Conservation (phyloP, 75 land plant genomes). For the Cupressus sempervirens region DNA sequence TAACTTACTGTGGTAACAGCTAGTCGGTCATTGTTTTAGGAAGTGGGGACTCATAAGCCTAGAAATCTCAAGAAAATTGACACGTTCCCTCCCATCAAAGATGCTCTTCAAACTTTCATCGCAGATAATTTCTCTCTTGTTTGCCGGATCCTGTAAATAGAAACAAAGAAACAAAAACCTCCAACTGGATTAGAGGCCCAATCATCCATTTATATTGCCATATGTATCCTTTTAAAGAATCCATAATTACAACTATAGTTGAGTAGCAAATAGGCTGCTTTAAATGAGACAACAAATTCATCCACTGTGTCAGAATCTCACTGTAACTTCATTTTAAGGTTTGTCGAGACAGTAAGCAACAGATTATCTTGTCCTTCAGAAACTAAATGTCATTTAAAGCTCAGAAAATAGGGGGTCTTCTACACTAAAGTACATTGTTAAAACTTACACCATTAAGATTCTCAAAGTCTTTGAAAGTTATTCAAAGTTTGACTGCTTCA, state of each 20-base stretch:
- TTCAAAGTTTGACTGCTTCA: too few relatives aligned
- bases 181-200: neutral
- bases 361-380: neutral
- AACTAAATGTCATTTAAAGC: too few relatives aligned
- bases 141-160: conserved; percentile 41
- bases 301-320: neutral
- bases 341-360: neutral
- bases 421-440: neutral
- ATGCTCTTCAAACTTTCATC: conserved; percentile 25
- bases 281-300: neutral
- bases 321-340: neutral
- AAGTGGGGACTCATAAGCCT: conserved; percentile 52
- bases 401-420: too few relatives aligned
- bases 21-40: neutral
- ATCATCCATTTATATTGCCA: neutral
- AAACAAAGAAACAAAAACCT: neutral
- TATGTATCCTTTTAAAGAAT: neutral
- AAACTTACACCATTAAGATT: neutral
- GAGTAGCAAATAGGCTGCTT: neutral
- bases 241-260: neutral
- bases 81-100: conserved; percentile 23
- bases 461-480: neutral
- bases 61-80: conserved; percentile 59
- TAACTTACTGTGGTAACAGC: neutral
- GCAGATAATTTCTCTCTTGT: conserved; percentile 52